Conservation (phyloP, 2,329 filamentous ascomycete species). For the Davidsoniella eucalypti region DNA sequence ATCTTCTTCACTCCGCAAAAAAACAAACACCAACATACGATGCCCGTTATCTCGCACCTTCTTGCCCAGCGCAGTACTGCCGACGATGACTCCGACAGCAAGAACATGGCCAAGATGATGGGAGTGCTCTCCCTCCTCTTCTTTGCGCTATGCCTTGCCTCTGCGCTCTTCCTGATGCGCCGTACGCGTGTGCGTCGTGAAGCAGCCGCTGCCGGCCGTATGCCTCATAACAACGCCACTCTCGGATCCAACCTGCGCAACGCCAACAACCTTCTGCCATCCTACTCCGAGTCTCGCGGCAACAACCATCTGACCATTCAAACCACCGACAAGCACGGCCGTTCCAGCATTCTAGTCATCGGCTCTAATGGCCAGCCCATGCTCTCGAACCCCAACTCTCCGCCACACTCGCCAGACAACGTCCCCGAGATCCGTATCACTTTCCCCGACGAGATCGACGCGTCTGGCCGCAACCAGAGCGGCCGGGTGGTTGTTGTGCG, state of each 20-base stretch:
- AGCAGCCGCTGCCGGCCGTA: conserved; percentile 35
- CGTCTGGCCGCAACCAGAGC: conserved; percentile 61
- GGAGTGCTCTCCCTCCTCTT: conserved; percentile 64
- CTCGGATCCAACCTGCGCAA: conserved; percentile 50
- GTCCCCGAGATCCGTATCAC: conserved; percentile 96
- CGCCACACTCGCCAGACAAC: conserved; percentile 63
- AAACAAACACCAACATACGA: neutral
- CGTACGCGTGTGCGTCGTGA: conserved; percentile 36
- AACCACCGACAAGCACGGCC: conserved; percentile 33
- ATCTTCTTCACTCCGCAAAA: neutral
- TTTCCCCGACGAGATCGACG: conserved; percentile 90
- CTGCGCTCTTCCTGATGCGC: conserved; percentile 55
- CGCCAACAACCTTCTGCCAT: conserved; percentile 26
- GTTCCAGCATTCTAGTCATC: conserved; percentile 59
- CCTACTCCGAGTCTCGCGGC: conserved; percentile 28
- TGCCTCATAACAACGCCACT: conserved; percentile 38
- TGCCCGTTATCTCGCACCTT: conserved; percentile 12
- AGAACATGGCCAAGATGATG: conserved; percentile 58
- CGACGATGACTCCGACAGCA: conserved; percentile 36
- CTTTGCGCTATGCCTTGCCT: conserved; percentile 50
- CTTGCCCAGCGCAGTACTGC: conserved; percentile 15
- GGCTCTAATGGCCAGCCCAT: conserved; percentile 62
- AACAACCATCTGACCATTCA: conserved; percentile 43
- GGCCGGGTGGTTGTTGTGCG: conserved; percentile 83
- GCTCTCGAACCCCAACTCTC: conserved; percentile 56